phyloP scores from a whole-genome alignment of 345 rosid genomes.

The Jatropha curcas region DNA sequence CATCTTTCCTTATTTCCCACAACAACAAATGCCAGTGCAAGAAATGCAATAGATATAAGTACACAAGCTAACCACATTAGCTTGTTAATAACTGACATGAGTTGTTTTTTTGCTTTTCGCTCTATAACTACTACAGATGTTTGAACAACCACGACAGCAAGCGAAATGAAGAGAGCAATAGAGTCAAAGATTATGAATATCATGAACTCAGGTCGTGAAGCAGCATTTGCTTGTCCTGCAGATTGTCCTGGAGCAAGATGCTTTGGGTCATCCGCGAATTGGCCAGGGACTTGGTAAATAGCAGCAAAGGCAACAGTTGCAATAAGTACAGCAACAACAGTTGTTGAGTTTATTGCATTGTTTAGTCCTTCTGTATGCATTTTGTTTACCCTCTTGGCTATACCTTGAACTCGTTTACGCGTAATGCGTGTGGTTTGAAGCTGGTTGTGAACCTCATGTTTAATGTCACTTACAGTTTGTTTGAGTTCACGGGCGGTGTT shows the following conservation, averaged over 20 bases:
- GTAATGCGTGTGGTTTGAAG: slow-evolving; percentile 68
- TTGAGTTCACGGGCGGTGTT: slow-evolving; percentile 59
- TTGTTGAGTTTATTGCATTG: slow-evolving; percentile 88
- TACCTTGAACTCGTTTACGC: slow-evolving; percentile 70
- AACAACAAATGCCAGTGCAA: slow-evolving; percentile 73
- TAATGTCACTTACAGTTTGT: slow-evolving; percentile 87
- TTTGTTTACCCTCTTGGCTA: slow-evolving; percentile 73
- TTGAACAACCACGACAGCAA: slow-evolving; percentile 94
- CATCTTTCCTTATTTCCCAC: slow-evolving; percentile 56
- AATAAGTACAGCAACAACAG: slow-evolving; percentile 88
- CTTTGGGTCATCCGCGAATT: slow-evolving; percentile 48
- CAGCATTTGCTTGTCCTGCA: slow-evolving; percentile 67
- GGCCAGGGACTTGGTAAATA: slow-evolving; percentile 85
- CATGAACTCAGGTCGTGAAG: slow-evolving; percentile 55
- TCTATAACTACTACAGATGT: slow-evolving; percentile 90
- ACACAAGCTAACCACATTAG: slow-evolving; percentile 93
- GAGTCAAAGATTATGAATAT: slow-evolving; percentile 77
- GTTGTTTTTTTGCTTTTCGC: slow-evolving; percentile 69
- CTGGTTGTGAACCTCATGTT: slow-evolving; percentile 82
- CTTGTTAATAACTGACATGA: slow-evolving; percentile 93
- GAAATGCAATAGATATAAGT: slow-evolving; percentile 78
- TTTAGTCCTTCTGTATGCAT: slow-evolving; percentile 86
- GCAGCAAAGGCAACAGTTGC: slow-evolving; percentile 95
- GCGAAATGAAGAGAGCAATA: slow-evolving; percentile 82
- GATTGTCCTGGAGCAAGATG: slow-evolving; percentile 35